These are phyloP conservation scores for Penicillium lagena DNA, from an alignment of 495 filamentous ascomycete species.

Conservation along the genomic window DNA sequence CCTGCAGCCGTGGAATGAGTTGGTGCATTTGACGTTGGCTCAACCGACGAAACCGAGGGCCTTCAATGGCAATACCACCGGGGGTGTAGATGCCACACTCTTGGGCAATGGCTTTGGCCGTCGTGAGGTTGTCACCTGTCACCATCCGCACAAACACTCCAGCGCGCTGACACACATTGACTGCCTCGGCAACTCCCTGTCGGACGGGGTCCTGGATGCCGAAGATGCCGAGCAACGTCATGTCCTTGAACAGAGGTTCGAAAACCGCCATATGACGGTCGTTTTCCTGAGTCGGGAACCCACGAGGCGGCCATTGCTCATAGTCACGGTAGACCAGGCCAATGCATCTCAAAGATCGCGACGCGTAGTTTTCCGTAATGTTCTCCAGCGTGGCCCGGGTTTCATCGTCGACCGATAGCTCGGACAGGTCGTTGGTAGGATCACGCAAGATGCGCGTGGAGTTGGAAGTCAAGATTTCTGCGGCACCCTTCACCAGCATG, in stretches of 20 bases:
- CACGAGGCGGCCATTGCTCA: conserved; percentile 76
- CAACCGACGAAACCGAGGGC: conserved; percentile 71
- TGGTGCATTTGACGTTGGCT: conserved; percentile 58
- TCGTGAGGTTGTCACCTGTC: conserved; percentile 80
- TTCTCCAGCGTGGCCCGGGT: conserved; percentile 53
- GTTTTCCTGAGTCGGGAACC: conserved; percentile 57
- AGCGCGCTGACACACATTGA: conserved; percentile 65
- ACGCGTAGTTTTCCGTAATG: conserved; percentile 72
- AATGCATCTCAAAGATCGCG: conserved; percentile 80
- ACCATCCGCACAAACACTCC: conserved; percentile 89
- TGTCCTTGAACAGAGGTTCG: conserved; percentile 70
- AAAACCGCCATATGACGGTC: conserved; percentile 68
- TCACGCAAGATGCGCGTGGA: conserved; percentile 68
- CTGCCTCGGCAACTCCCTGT: conserved; percentile 67
- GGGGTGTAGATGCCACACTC: conserved; percentile 77
- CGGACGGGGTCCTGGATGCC: conserved; percentile 88
- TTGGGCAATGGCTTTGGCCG: conserved; percentile 77
- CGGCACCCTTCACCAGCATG: conserved; percentile 83
- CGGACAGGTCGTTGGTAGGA: conserved; percentile 54
- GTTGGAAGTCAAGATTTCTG: conserved; percentile 72
- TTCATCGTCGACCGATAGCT: conserved; percentile 48
- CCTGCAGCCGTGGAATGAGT: conserved; percentile 69
- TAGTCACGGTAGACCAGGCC: conserved; percentile 84
- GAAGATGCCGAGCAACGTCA: conserved; percentile 72
- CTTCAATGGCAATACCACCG: conserved; percentile 77